A percentile compares a stretch with the other conserved stretches of the same genome.
Conservation (phyloP, 192 early-diverging fungal species). For the Mortierella alpina region DNA sequence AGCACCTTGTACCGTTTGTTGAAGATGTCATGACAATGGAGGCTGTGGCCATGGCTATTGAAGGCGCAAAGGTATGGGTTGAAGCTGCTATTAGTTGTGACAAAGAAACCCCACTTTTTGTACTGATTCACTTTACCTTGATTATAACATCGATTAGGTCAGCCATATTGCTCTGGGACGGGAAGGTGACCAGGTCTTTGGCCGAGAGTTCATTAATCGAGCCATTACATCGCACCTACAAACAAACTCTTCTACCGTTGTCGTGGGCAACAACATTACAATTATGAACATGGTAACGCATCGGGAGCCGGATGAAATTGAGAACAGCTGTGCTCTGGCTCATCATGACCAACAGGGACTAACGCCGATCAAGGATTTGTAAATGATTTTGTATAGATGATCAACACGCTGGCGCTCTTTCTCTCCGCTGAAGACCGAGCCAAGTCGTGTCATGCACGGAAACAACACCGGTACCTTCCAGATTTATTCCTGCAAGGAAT, state of each 20-base stretch:
- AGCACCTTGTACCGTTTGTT: slow-evolving; percentile 60
- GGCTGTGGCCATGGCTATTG: slow-evolving; percentile 61
- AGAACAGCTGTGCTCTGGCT: background rate
- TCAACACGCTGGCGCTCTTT: slow-evolving; percentile 64
- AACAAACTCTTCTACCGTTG: slow-evolving; percentile 59
- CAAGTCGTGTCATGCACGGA: slow-evolving; percentile 63
- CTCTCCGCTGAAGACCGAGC: slow-evolving; percentile 59
- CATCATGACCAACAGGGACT: background rate
- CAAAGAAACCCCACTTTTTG: background rate
- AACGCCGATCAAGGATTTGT: background rate
- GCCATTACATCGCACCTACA: slow-evolving; percentile 65
- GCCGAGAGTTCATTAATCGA: slow-evolving; percentile 55
- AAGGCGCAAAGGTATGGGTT: slow-evolving; percentile 58
- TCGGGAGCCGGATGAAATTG: background rate
- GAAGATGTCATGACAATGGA: slow-evolving; percentile 64
- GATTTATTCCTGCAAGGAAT: slow-evolving; percentile 63
- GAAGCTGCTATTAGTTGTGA: background rate
- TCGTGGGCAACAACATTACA: slow-evolving; percentile 62
- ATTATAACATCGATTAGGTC: slow-evolving; percentile 30
- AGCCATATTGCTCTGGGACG: slow-evolving; percentile 59
- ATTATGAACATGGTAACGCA: slow-evolving; percentile 64
- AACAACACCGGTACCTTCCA: slow-evolving; percentile 62
- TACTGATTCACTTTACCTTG: background rate
- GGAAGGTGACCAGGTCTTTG: slow-evolving; percentile 56
- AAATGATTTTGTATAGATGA: slow-evolving; percentile 41